Conservation (phyloP, 2,329 filamentous ascomycete species). For the Septoria petroselini region DNA sequence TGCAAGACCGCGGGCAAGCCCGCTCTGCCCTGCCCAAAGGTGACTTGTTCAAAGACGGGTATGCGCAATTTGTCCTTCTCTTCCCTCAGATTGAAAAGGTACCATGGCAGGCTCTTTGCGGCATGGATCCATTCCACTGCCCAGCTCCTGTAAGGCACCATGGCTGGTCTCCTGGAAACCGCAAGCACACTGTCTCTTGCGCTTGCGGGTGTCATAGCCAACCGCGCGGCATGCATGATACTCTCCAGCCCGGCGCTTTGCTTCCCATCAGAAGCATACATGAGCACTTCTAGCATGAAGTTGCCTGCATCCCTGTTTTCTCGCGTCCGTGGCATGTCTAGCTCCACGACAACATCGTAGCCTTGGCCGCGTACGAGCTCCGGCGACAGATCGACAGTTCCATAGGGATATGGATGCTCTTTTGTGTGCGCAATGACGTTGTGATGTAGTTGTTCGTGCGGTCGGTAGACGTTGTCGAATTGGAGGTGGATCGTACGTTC, state of each 20-base stretch:
- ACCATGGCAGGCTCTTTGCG: conserved; percentile 63
- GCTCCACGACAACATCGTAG: conserved; percentile 76
- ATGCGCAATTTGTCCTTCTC: conserved; percentile 65
- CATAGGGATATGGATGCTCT: conserved; percentile 47
- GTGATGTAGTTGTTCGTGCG: conserved; percentile 9
- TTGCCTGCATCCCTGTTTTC: conserved; percentile 76
- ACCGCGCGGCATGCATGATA: conserved; percentile 20
- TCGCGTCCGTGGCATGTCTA: conserved; percentile 74
- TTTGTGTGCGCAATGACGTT: conserved; percentile 8
- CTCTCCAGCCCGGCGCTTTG: neutral
- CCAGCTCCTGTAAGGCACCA: conserved; percentile 75
- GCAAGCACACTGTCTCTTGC: conserved; percentile 34
- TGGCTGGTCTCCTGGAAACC: conserved; percentile 66
- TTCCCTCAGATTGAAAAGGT: conserved; percentile 62
- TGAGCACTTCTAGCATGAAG: conserved; percentile 84
- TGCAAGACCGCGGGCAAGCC: conserved; percentile 54
- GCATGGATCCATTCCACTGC: conserved; percentile 62
- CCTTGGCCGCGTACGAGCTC: conserved; percentile 68
- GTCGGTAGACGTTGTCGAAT: conserved; percentile 52
- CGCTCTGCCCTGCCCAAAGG: conserved; percentile 57
- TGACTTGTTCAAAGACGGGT: conserved; percentile 68
- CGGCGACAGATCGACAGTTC: conserved; percentile 48
- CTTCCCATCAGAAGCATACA: conserved; percentile 48
- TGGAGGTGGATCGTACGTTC: conserved; percentile 63
- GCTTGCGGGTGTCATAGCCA: conserved; percentile 20